phyloP scores from a whole-genome alignment of 192 early-diverging fungal species.

The Coemansia sp. region DNA sequence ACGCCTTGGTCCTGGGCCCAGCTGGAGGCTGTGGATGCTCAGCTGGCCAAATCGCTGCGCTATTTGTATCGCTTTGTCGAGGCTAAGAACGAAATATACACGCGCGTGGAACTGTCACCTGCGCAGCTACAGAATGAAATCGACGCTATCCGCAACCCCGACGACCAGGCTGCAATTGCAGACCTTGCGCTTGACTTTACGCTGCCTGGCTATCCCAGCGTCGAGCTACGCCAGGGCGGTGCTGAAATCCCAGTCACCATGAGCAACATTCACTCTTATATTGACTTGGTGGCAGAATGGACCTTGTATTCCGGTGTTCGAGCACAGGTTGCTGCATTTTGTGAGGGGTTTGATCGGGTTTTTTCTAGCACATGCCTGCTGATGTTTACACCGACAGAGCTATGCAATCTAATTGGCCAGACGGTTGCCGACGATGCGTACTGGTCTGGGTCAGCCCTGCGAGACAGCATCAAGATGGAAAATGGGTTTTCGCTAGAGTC shows the following conservation, averaged over 20 bases:
- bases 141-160: constrained; percentile 50
- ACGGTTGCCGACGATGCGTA: constrained; percentile 60
- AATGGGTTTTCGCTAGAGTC: constrained; percentile 80
- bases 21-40: constrained; percentile 62
- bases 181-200: constrained; percentile 85
- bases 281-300: constrained; percentile 61
- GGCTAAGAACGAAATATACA: constrained; percentile 59
- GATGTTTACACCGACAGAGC: constrained; percentile 71
- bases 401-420: constrained; percentile 66
- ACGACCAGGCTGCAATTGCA: constrained; percentile 50
- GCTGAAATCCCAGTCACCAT: constrained; percentile 67
- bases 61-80: constrained; percentile 64
- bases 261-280: constrained; percentile 78
- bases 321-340: constrained; percentile 74
- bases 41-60: constrained; percentile 63
- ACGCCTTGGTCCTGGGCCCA: constrained; percentile 25
- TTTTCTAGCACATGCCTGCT: constrained; percentile 68
- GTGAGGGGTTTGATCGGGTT: constrained; percentile 75
- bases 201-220: constrained; percentile 71
- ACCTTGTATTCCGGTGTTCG: constrained; percentile 66
- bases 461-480: constrained; percentile 72
- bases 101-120: constrained; percentile 47
- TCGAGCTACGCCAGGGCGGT: constrained; percentile 66
- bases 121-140: constrained; percentile 50
- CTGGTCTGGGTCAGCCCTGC: constrained; percentile 70